phyloP scores from a whole-genome alignment of 495 filamentous ascomycete species.

The Aspergillus cristatus region DNA sequence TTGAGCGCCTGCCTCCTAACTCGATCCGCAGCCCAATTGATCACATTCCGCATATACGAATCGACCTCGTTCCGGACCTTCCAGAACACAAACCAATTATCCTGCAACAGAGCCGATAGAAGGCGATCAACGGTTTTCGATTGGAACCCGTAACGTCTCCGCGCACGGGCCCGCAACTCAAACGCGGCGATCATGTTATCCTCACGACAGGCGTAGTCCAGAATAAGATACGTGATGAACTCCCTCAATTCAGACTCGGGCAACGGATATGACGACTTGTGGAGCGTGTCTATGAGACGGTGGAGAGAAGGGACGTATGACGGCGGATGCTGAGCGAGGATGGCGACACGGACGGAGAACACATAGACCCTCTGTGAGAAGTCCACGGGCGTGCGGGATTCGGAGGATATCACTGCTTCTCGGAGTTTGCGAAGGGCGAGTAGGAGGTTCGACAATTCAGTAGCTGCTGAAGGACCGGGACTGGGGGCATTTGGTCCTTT shows the following conservation, averaged over 20 bases:
- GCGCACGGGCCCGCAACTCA: conserved; percentile 39
- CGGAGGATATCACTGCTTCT: conserved; percentile 64
- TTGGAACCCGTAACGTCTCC: conserved; percentile 42
- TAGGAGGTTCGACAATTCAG: conserved; percentile 50
- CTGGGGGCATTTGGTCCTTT: conserved; percentile 9
- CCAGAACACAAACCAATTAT: conserved; percentile 77
- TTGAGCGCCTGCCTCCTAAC: conserved; percentile 67
- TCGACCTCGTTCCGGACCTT: conserved; percentile 61
- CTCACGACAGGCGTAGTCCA: conserved; percentile 82
- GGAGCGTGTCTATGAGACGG: conserved; percentile 64
- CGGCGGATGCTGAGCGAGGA: conserved; percentile 68
- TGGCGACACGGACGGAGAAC: conserved; percentile 75
- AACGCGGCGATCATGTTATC: conserved; percentile 67
- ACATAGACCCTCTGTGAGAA: conserved; percentile 63
- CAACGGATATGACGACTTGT: conserved; percentile 50
- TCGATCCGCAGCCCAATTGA: conserved; percentile 68
- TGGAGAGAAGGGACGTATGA: conserved; percentile 85
- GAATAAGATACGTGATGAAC: conserved; percentile 66
- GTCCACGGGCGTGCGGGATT: conserved; percentile 49
- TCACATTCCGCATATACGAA: conserved; percentile 61
- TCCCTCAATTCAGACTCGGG: conserved; percentile 63
- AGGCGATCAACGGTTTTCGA: conserved; percentile 57
- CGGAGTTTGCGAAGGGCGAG: conserved; percentile 84
- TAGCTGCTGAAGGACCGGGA: conserved; percentile 26
- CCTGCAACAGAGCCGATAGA: conserved; percentile 61